Conservation (phyloP, 2,329 filamentous ascomycete genomes). For the Albifimbria verrucaria region DNA sequence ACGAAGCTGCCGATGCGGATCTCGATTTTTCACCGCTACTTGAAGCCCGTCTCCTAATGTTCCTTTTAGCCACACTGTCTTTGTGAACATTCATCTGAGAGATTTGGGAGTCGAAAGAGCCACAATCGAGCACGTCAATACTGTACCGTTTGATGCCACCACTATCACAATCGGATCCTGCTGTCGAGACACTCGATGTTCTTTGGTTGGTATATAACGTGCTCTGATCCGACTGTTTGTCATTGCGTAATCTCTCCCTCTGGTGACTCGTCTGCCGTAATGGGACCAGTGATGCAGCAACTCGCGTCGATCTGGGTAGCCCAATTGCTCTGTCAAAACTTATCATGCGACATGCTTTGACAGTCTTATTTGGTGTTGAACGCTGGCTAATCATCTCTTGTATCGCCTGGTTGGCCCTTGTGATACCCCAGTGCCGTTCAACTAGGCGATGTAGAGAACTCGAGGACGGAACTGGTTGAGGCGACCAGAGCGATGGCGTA, state of each 20-base stretch:
- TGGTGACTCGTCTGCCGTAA: no score
- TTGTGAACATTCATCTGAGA: background rate
- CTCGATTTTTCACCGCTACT: background rate
- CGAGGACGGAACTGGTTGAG: constrained; percentile 30
- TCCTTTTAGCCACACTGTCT: background rate
- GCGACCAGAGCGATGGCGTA: constrained; percentile 49
- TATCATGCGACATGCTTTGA: background rate
- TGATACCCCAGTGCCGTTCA: constrained; percentile 45
- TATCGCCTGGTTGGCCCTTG: constrained; percentile 40
- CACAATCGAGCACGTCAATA: no score
- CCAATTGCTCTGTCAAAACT: background rate
- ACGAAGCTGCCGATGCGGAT: background rate
- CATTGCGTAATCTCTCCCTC: background rate
- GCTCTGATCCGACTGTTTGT: background rate
- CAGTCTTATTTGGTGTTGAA: constrained; percentile 6
- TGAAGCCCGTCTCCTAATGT: no score
- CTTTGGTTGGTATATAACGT: no score
- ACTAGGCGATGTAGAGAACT: constrained; percentile 43
- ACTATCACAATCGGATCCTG: no score
- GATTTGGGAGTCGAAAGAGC: no score
- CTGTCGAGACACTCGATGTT: background rate
- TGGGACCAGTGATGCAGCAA: no score
- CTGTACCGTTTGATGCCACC: no score
- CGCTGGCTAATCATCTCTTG: constrained; percentile 22
- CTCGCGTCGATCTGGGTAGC: background rate